Conservation (phyloP, 495 filamentous ascomycete species). For the Podospora pseudopauciseta region DNA sequence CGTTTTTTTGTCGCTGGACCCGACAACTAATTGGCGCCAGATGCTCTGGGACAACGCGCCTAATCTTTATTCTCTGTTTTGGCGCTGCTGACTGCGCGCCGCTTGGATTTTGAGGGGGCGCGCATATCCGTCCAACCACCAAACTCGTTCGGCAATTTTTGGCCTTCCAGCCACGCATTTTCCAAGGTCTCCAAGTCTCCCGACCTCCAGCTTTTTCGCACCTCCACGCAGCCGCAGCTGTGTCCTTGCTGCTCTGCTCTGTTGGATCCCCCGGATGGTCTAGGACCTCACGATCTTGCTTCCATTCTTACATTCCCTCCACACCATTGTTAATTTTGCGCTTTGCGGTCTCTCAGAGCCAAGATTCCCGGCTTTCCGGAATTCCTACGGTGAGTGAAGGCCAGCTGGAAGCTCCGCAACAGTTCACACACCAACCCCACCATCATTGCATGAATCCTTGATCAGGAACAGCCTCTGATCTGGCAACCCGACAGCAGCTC, state of each 20-base stretch:
- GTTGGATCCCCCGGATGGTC: not conserved
- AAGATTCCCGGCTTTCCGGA: constrained; percentile 11
- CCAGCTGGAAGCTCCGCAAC: constrained; percentile 6
- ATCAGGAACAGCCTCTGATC: constrained; percentile 6
- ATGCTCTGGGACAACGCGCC: constrained; percentile 16
- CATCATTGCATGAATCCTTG: constrained; percentile 8
- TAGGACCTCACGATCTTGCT: constrained; percentile 13
- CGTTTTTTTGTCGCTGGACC: constrained; percentile 27
- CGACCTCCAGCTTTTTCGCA: constrained; percentile 31
- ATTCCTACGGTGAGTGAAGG: constrained; percentile 14
- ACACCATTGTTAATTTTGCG: constrained; percentile 9
- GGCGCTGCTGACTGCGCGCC: constrained; percentile 12
- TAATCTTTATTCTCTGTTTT: constrained; percentile 8
- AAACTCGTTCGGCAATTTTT: constrained; percentile 18
- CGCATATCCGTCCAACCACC: constrained; percentile 2
- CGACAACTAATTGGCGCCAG: constrained; percentile 17
- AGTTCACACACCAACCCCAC: constrained; percentile 11
- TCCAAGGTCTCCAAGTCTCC: constrained; percentile 10
- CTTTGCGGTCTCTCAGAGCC: constrained; percentile 14
- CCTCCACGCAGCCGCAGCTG: constrained; percentile 16
- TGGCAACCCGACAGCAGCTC: constrained; percentile 11
- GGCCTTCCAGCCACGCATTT: constrained; percentile 31
- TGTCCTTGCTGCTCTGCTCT: not conserved
- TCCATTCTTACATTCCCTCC: constrained; percentile 14
- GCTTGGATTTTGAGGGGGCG: constrained; percentile 3